A percentile compares a stretch with the other conserved stretches of the same genome.
phyloP scores from a whole-genome alignment of 2,329 filamentous ascomycete genomes.

The Fusarium tjaetaba region DNA sequence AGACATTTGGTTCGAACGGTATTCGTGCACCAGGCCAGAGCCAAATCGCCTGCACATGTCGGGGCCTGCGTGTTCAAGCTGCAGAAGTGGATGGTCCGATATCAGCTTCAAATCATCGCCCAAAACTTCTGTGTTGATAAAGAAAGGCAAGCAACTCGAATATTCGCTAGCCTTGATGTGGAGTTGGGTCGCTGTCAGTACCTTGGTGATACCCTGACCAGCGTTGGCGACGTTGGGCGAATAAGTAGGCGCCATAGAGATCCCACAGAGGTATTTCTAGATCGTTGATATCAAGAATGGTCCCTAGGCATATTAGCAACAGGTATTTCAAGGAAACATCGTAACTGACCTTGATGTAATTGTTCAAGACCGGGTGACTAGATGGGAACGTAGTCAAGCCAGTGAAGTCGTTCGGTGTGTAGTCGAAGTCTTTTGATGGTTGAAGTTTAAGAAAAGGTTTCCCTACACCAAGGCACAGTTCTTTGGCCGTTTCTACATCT shows the following conservation, averaged over 20 bases:
- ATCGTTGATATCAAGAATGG: constrained; percentile 40
- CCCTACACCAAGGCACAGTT: not conserved
- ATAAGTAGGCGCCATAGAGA: constrained; percentile 17
- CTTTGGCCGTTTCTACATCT: not conserved
- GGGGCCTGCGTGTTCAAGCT: constrained; percentile 74
- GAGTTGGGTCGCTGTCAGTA: constrained; percentile 14
- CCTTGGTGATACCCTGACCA: constrained; percentile 12
- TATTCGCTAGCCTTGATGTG: not conserved
- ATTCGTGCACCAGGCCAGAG: constrained; percentile 74
- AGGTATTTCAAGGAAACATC: not conserved
- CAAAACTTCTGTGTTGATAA: not conserved
- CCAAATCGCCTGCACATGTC: constrained; percentile 81
- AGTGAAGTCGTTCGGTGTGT: not conserved
- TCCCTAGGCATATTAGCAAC: constrained; percentile 11
- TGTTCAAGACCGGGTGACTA: constrained; percentile 57
- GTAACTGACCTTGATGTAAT: constrained; percentile 42
- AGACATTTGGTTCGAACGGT: constrained; percentile 76
- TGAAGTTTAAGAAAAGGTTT: not conserved
- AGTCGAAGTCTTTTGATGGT: not conserved
- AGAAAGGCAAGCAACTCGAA: constrained; percentile 17
- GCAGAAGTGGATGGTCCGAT: constrained; percentile 57
- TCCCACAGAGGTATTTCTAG: constrained; percentile 35
- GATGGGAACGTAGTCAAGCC: constrained; percentile 55
- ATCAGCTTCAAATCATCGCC: not conserved
- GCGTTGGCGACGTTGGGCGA: constrained; percentile 19